phyloP scores from a whole-genome alignment of 2,329 filamentous ascomycete species.

The Penicillium sp. region DNA sequence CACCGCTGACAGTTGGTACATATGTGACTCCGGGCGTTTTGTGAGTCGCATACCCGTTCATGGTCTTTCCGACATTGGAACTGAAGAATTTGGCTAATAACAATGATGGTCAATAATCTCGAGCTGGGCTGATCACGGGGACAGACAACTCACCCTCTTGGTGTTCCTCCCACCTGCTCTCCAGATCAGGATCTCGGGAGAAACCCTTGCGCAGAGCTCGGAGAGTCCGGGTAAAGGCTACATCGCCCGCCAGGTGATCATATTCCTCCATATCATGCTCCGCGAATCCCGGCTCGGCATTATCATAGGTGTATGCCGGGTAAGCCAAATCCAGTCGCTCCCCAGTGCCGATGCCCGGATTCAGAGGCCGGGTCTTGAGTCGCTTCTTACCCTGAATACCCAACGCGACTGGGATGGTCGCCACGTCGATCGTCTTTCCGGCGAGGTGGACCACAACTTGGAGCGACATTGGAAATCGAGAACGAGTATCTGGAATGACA shows the following conservation, averaged over 20 bases:
- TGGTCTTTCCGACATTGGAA: conserved; percentile 24
- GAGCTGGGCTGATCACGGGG: no score
- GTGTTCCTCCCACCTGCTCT: conserved; percentile 33
- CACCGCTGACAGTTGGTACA: conserved; percentile 36
- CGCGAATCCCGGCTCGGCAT: conserved; percentile 60
- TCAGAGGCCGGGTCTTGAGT: conserved; percentile 45
- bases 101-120: background rate
- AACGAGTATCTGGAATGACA: conserved; percentile 47
- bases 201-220: conserved; percentile 57
- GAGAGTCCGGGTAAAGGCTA: conserved; percentile 65
- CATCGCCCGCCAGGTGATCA: conserved; percentile 55
- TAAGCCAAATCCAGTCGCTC: conserved; percentile 34
- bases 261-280: conserved; percentile 65
- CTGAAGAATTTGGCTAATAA: conserved; percentile 29
- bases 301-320: conserved; percentile 48
- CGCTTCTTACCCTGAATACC: conserved; percentile 49
- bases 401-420: conserved; percentile 45
- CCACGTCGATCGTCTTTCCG: conserved; percentile 44
- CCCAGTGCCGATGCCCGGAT: conserved; percentile 48
- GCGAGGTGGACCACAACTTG: conserved; percentile 55
- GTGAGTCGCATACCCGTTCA: conserved; percentile 28
- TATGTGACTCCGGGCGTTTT: conserved; percentile 27
- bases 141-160: conserved; percentile 25
- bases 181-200: conserved; percentile 33
- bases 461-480: conserved; percentile 31